Base-by-base conservation (phyloP, 148 eudicot genomes). In the Persicaria tinctoria region DNA sequence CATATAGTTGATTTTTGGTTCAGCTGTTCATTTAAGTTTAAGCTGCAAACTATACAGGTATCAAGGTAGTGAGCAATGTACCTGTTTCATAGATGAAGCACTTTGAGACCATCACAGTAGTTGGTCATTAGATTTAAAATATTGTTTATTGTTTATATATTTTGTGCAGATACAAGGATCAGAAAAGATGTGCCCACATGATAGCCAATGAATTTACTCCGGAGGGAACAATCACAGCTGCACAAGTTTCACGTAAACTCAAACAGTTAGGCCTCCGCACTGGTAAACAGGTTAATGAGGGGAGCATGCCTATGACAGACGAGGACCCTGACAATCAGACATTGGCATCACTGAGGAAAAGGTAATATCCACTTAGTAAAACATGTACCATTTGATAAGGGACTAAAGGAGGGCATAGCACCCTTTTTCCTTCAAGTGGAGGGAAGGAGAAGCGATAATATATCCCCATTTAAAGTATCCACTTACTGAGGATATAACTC, bases 131-230 rank as follows among this genome's bases (percentile, higher is more conserved):
- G 47, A 12, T 63, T 27, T 18, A 5, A 38, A 41, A 14, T 38
- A 55, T 73, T 46, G 2, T 62, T 73, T 38, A 55, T 73, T 46
- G 2, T 62, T 73, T 56, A 27, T 75, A 55, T 83, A 59, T 13
- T 77, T 76, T 71, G 68, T 82, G 49, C 76, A 96, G 99, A 87
- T 96, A 86, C 74, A 92, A 96, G 85, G 97, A 89, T 77, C 90
- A 92, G 32, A 92, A 82, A 79, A 90, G 87, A 84, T 96, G 97
- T 85, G 89, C 85, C 83, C 82, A 89, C 83, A 88, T 90, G 97
- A 96, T 96, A 79, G 97, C 97, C 66, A 85, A 82, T 79, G 94
- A 89, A 73, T 84, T 96, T 69, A 90, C 87, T 73, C 84, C 84
- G 48, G 86, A 81, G 70, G 93, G 92, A 72, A 79, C 59, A 68